These are phyloP conservation scores for Ilyonectria sp. DNA, from an alignment of 2,329 filamentous ascomycete species.

Conservation along the genomic window DNA sequence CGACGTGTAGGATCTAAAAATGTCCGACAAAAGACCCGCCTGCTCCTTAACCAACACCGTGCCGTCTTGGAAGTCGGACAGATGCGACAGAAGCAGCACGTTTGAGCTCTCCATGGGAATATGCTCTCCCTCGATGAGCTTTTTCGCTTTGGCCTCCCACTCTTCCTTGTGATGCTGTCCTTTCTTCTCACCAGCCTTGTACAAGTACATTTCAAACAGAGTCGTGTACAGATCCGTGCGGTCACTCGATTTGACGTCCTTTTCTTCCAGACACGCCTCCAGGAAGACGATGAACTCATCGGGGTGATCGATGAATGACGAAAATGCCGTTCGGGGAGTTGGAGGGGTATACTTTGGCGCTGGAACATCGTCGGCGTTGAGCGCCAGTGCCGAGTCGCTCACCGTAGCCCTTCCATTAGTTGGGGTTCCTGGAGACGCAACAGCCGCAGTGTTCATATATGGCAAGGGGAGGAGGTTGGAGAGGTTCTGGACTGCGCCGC, in stretches of 20 bases:
- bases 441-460: conserved; percentile 80
- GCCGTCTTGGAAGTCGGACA: conserved; percentile 91
- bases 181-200: conserved; percentile 85
- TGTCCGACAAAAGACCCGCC: conserved; percentile 91
- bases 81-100: conserved; percentile 90
- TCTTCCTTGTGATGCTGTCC: conserved; percentile 76
- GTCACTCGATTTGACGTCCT: conserved; percentile 80
- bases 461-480: conserved; percentile 87
- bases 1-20: conserved; percentile 95
- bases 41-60: conserved; percentile 95
- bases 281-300: conserved; percentile 94
- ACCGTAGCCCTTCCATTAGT: conserved; percentile 65
- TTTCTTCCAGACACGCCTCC: conserved; percentile 85
- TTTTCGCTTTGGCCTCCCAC: conserved; percentile 94
- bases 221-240: conserved; percentile 93
- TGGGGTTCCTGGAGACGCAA: conserved; percentile 67
- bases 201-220: conserved; percentile 97
- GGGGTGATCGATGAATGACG: conserved; percentile 94
- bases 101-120: conserved; percentile 95
- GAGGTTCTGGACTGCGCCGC: conserved; percentile 86
- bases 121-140: conserved; percentile 85
- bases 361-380: conserved; percentile 63
- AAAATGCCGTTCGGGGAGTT: conserved; percentile 90
- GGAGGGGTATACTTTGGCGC: conserved; percentile 80
- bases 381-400: conserved; percentile 66